Evolutionary conservation across 2,329 filamentous ascomycete genomes (phyloP).

Genomic region (Botrytis cinerea): DNA sequence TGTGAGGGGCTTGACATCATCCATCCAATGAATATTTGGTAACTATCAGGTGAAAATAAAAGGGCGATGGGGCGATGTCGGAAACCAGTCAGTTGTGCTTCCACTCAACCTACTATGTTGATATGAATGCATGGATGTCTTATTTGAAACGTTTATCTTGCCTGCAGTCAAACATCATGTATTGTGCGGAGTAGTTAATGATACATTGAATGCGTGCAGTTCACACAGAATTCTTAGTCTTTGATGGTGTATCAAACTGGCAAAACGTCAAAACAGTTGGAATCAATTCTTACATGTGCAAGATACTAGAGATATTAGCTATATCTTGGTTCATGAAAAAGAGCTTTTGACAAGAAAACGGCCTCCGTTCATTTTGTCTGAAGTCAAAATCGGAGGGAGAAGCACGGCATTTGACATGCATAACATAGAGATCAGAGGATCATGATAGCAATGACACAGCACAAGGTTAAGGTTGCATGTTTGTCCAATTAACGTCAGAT

Average conservation of each 20-base stretch:
- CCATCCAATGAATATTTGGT: neutral
- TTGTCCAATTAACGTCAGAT: neutral
- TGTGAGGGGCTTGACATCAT: neutral
- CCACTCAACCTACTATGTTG: neutral
- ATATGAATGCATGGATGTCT: neutral
- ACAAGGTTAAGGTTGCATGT: neutral
- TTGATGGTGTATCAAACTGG: neutral
- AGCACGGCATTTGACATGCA: neutral
- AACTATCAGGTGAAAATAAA: neutral
- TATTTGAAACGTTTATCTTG: neutral
- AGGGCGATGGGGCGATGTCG: neutral
- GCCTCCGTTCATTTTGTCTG: neutral
- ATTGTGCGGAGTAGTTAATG: neutral
- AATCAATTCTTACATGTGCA: neutral
- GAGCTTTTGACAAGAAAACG: neutral
- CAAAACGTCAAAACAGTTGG: neutral
- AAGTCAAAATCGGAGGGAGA: neutral
- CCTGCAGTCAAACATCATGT: neutral
- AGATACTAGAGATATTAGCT: neutral
- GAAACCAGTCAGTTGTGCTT: neutral
- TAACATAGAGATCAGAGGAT: neutral
- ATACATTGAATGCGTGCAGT: neutral
- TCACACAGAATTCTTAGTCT: neutral
- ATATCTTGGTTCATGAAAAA: neutral
- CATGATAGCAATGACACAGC: neutral